Conservation (phyloP, 2,329 filamentous ascomycete species). For the Bertia moriformis region DNA sequence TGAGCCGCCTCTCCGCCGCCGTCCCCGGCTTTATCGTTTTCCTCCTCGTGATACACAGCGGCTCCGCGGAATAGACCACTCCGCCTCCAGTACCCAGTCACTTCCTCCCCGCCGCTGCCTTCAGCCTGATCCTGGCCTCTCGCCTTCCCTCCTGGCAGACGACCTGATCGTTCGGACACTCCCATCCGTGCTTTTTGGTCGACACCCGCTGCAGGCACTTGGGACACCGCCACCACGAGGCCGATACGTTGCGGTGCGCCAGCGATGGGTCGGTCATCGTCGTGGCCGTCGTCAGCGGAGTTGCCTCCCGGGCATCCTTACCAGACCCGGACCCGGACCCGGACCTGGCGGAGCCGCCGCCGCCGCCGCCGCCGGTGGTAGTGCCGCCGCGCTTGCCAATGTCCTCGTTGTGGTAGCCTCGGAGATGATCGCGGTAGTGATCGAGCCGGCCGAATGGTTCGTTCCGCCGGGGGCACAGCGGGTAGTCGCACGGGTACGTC, state of each 20-base stretch:
- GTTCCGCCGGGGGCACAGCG: conserved; percentile 11
- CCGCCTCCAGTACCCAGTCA: too few relatives aligned
- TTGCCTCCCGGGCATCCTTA: neutral
- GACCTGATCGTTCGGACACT: neutral
- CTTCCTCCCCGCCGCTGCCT: too few relatives aligned
- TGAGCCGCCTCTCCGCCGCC: too few relatives aligned
- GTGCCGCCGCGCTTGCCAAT: conserved; percentile 3
- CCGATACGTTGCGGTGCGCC: neutral
- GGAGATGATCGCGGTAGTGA: conserved; percentile 29
- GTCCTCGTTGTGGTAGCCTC: conserved; percentile 29
- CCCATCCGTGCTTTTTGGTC: neutral
- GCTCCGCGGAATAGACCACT: too few relatives aligned
- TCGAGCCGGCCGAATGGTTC: conserved; percentile 28
- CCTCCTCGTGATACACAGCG: too few relatives aligned
- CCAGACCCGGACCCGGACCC: neutral
- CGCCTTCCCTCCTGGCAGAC: neutral
- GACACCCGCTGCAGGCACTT: neutral
- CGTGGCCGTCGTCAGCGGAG: too few relatives aligned
- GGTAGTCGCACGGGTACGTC: conserved; percentile 12
- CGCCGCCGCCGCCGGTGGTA: neutral
- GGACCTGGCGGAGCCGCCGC: neutral
- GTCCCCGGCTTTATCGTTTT: too few relatives aligned
- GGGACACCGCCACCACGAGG: neutral
- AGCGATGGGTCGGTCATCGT: too few relatives aligned
- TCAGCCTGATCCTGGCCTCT: neutral